Evolutionary conservation across 371 early-diverging fungal genomes (phyloP).

Genomic region (Zychaea mexicana): DNA sequence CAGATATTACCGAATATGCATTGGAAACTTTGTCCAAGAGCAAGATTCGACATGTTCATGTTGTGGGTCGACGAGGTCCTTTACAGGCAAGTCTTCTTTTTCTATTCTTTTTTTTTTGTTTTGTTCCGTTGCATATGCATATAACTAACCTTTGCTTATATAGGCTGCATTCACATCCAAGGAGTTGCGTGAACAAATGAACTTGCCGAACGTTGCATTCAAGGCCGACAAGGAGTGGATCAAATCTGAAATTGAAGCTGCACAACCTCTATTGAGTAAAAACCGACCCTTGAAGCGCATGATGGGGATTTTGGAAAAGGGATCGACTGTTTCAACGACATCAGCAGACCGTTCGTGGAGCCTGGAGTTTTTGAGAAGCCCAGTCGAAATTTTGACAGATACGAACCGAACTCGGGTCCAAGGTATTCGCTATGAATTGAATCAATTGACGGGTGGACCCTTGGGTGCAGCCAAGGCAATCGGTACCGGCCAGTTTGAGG

Average conservation of each 20-base stretch:
- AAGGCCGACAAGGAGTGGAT: constrained; percentile 63
- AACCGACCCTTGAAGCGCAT: constrained; percentile 76
- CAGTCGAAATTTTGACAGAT: constrained; percentile 51
- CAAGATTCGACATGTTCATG: constrained; percentile 76
- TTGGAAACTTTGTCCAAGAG: constrained; percentile 72
- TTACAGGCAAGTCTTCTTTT: constrained; percentile 64
- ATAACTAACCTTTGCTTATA: no score
- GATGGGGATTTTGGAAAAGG: constrained; percentile 77
- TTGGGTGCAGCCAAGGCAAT: constrained; percentile 56
- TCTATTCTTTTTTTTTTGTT: neutral
- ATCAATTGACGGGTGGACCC: constrained; percentile 63
- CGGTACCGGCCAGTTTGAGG: constrained; percentile 58
- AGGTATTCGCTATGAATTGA: constrained; percentile 70
- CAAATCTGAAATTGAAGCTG: constrained; percentile 38
- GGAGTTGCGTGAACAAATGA: constrained; percentile 93
- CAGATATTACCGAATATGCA: constrained; percentile 87
- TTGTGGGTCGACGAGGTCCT: constrained; percentile 93
- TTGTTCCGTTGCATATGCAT: no score
- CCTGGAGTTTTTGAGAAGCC: constrained; percentile 77
- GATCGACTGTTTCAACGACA: constrained; percentile 33
- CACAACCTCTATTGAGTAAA: constrained; percentile 36
- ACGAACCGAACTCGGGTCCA: constrained; percentile 19
- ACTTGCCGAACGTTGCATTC: constrained; percentile 64
- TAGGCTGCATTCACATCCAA: constrained; percentile 92
- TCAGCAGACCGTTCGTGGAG: constrained; percentile 64